Evolutionary conservation across 2,329 filamentous ascomycete species (phyloP), one percentile per base, ranked within the genome.

Genomic region (Aciculosporium take): DNA sequence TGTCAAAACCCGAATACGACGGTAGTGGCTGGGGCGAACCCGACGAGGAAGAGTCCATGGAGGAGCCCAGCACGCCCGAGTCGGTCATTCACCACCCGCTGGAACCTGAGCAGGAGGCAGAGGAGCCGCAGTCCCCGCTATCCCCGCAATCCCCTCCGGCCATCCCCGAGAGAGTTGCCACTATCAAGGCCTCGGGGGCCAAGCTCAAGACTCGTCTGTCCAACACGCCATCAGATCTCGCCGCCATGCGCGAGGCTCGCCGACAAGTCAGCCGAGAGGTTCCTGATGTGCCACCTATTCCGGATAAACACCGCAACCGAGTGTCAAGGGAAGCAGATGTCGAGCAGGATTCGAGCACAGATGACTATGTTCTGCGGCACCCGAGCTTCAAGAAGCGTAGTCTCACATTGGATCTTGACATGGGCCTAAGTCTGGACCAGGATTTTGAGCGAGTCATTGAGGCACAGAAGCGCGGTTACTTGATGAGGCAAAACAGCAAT

Each of bases 401-500:
- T 53, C 72, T 95, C 48, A 85, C 86, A 7, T 66, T 93, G 49
- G 78, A 84, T 54, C 79, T 87, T 48, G 86, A 89, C 55, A 72
- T 91, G 42, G 84, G 84, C 46, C 79, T 94, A 48, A 89, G 86
- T 48, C 74, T 96, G 35, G 86, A 94, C 54, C 76, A 84, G 53
- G 91, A 95, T 58, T 95, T 96, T 62, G 87, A 96, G 55, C 77
- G 89, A 46, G 84, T 96, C 42, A 93, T 96, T 53, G 87, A 95
- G 66, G 75, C 81, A 58, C 88, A 95, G 82, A 96, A 96, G 87
- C 88, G 93, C 68, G 91, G 91, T 43, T 98, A 98, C 57, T 72
- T 96, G 35, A 98, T 96, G 89, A 80, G 91, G 54, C 89, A 98
- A 54, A 98, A 96, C 63, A 96, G 89, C 3, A 96, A 96, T 62